Evolutionary conservation across 108 stramenopile genomes (phyloP), one percentile per base, ranked within the genome.

Genomic region (Cylindrotheca closterium): DNA sequence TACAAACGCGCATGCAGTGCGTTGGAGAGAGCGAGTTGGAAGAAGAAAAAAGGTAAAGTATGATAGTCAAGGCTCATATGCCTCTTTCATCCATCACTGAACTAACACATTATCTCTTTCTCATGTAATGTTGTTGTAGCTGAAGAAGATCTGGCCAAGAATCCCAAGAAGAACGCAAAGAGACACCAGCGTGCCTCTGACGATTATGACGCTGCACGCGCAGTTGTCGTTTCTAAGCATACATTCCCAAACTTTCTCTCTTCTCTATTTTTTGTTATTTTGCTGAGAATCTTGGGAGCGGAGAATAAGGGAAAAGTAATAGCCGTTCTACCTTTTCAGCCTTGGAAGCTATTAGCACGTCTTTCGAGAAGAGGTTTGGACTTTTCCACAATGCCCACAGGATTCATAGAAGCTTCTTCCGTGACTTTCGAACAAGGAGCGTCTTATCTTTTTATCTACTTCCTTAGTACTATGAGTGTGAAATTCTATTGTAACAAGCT

Each of bases 291-390:
- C 15, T 58, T 93, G 59, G 77, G 83, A 47, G 73, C 79, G 8
- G 89, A 93, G 51, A 76, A 90, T 63, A 60, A 75, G 17, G 89
- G 89, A 19, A 80, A 81, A 19, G 73, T 73, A 1, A 59, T 73
- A 17, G 91, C 79, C 46, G 49, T 93, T 5, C 60, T 93, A 27
- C 92, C 92, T 22, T 93, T 90, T 74, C 55, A 71, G 15, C 92
- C 92, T 2, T 85, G 72, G 51, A 28, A 49, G n/a, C 51, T 88
- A 19, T 15, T 93, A 7, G 42, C 51, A 37, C 47, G 77, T 0
- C 18, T 85, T 17, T 77, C 92, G n/a, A 58, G 70, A 46, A 70
- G 85, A 33, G 84, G 87, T 45, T 55, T 93, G 34, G 76, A 79
- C 7, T 70, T 65, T 65, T 55, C 29, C 50, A n/a, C 46, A 21